Evolutionary conservation across 2,329 filamentous ascomycete species (phyloP), one percentile per base, ranked within the genome.

Genomic region (Nannizzia gypsea): DNA sequence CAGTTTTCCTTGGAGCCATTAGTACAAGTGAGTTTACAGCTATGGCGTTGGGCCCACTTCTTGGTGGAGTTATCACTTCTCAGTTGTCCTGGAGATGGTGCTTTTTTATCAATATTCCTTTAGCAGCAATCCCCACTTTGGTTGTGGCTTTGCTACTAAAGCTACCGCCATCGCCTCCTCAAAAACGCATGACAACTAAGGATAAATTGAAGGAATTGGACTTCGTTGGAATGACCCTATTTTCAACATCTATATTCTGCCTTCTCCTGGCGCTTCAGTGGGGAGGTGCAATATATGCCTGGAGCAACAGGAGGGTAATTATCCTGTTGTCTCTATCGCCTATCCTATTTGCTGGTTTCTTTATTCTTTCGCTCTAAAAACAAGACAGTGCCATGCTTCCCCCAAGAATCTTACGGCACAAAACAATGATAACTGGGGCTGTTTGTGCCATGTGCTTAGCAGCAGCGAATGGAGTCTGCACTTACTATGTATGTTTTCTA

Each of bases 11-110:
- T 34, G 31, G 31, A 34, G 31, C 31, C 31, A 34, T 34, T 34
- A 34, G 31, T 34, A 34, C 31, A 34, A 34, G 31, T 34, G 31
- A 34, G 31, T 34, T 34, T 34, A 34, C 31, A 5, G 31, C 31
- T 34, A 9, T 34, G 31, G 31, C 31, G 31, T 34, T 34, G 31
- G 31, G 31, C 31, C 31, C 31, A 34, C 31, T 34, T 34, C 31
- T 77, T 17, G 75, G 75, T 5, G 75, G 75, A 9, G 69, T 65
- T 0, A 72, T 76, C 34, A 74, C 73, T 1, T 68, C 72, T 36
- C 62, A 71, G 6, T 60, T 74, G 34, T 66, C 63, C 22, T 73
- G 71, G 72, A 65, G 67, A 61, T 73, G 71, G 71, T 72, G 69
- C 58, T 74, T 74, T 62, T 70, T 71, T 60, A 72, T 76, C 67